phyloP scores from a whole-genome alignment of 2,329 filamentous ascomycete genomes.

The Hirsutella rhossiliensis region DNA sequence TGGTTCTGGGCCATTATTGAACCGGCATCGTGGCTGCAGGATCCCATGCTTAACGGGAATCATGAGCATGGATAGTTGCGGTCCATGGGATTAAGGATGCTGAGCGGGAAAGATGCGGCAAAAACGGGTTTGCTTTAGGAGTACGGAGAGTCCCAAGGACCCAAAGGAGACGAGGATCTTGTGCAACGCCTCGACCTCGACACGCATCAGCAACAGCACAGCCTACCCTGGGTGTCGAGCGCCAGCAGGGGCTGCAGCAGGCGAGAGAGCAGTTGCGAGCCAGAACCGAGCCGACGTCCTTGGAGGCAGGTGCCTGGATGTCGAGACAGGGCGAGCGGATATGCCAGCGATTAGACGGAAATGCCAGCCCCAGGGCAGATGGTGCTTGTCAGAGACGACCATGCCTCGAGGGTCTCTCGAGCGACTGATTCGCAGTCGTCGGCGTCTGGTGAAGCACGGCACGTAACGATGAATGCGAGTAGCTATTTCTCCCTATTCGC shows the following conservation, averaged over 20 bases:
- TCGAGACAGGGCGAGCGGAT: too few species aligned
- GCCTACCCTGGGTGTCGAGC: neutral
- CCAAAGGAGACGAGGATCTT: constrained; percentile 1
- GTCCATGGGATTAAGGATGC: constrained; percentile 4
- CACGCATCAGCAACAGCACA: neutral
- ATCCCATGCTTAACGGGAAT: constrained; percentile 17
- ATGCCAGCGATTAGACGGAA: too few species aligned
- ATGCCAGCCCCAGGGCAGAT: too few species aligned
- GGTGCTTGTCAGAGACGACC: too few species aligned
- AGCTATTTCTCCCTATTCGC: too few species aligned
- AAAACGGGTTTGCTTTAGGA: constrained; percentile 1
- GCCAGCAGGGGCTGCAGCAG: neutral
- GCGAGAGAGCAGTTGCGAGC: neutral
- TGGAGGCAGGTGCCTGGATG: neutral
- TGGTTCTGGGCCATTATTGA: constrained; percentile 36
- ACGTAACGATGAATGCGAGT: too few species aligned
- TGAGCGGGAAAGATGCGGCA: neutral
- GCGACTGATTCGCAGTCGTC: too few species aligned
- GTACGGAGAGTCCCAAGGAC: constrained; percentile 1
- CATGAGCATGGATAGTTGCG: constrained; percentile 8
- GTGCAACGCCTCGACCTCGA: neutral
- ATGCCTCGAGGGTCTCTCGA: too few species aligned
- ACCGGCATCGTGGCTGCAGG: constrained; percentile 12
- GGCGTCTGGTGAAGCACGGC: too few species aligned
- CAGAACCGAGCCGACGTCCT: neutral